Conservation (phyloP, 1,284 basidiomycete genomes). For the Naganishia liquefaciens region DNA sequence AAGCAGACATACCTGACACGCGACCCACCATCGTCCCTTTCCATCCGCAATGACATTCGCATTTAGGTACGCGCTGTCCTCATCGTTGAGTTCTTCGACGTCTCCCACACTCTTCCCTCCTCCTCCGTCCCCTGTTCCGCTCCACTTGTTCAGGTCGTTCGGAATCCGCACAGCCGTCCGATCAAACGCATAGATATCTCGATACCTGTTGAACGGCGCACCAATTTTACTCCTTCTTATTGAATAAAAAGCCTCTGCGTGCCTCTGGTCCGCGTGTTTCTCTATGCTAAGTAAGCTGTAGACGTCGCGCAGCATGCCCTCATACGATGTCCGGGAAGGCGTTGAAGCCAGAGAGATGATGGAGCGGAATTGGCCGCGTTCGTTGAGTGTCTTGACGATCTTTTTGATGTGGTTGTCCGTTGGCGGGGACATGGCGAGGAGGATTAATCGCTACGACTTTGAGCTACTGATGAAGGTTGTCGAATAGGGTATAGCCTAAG, state of each 20-base stretch:
- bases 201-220: constrained; percentile 26
- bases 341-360: constrained; percentile 17
- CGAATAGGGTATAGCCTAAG: too few species aligned
- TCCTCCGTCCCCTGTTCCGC: not conserved
- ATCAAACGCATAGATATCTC: constrained; percentile 33
- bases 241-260: constrained; percentile 27
- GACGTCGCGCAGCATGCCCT: constrained; percentile 7
- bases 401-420: constrained; percentile 13
- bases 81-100: constrained; percentile 10
- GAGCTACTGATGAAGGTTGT: not conserved
- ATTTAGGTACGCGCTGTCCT: constrained; percentile 30
- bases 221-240: constrained; percentile 16
- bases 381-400: constrained; percentile 18
- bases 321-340: constrained; percentile 1
- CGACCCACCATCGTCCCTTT: constrained; percentile 34
- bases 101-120: not conserved
- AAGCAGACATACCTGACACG: constrained; percentile 29
- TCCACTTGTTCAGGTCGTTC: constrained; percentile 12
- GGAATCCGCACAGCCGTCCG: constrained; percentile 31
- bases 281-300: constrained; percentile 2
- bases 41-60: constrained; percentile 34
- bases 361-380: constrained; percentile 19
- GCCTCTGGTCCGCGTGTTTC: not conserved
- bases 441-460: not conserved
- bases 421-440: constrained; percentile 6